A percentile compares a stretch with the other conserved stretches of the same genome.
These are phyloP conservation scores for Termitomyces sp. DNA, from an alignment of 768 basidiomycete species.

Conservation along the genomic window DNA sequence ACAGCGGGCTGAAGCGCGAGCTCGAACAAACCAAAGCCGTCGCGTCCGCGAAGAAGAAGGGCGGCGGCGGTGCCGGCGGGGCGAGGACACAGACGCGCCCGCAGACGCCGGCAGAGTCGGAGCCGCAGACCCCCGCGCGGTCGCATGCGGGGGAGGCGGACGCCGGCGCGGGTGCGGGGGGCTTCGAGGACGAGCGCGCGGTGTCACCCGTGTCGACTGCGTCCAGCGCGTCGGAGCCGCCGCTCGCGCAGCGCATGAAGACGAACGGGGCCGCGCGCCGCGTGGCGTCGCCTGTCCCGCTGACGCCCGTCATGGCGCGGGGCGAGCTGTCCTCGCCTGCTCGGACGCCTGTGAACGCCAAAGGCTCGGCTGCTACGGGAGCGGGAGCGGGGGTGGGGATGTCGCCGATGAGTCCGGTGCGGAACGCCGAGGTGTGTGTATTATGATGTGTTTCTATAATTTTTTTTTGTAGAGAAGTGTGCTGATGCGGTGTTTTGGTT, in stretches of 20 bases:
- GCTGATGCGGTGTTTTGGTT: background rate
- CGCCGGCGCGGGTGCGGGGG: constrained; percentile 28
- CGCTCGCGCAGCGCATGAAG: constrained; percentile 56
- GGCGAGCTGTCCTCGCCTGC: background rate
- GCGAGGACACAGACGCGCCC: constrained; percentile 20
- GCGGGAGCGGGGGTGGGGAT: too few species aligned
- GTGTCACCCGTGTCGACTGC: constrained; percentile 68
- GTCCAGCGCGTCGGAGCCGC: constrained; percentile 71
- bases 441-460: too few species aligned
- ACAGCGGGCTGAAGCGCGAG: constrained; percentile 52
- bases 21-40: constrained; percentile 47
- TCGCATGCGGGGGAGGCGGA: constrained; percentile 16
- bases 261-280: constrained; percentile 8
- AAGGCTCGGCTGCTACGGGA: too few species aligned
- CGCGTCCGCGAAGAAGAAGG: constrained; percentile 49
- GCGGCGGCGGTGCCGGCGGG: constrained; percentile 19
- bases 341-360: background rate
- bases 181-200: constrained; percentile 55
- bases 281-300: background rate
- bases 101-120: constrained; percentile 38
- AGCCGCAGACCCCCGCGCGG: constrained; percentile 50
- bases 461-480: background rate
- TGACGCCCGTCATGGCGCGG: background rate
- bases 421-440: constrained; percentile 14
- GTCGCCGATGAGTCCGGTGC: constrained; percentile 24